Evolutionary conservation across 371 early-diverging fungal species (phyloP).

Genomic region (Rhizopus sp.): DNA sequence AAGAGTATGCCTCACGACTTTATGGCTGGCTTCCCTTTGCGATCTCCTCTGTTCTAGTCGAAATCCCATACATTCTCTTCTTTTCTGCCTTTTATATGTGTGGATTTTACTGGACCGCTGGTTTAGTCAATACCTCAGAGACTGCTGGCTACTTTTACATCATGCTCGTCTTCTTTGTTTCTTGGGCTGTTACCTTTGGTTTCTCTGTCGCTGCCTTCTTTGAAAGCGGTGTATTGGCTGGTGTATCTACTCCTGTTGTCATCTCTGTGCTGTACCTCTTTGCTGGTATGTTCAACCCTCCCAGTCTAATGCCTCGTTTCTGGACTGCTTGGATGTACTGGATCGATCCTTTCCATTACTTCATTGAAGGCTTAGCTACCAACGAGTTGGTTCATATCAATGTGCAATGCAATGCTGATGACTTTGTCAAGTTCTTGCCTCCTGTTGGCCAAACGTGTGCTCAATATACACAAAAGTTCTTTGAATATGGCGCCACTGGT

Average conservation of each 20-base stretch:
- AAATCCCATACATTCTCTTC: slow-evolving; percentile 55
- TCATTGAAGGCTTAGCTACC: slow-evolving; percentile 64
- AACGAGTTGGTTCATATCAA: slow-evolving; percentile 56
- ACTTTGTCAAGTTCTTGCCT: slow-evolving; percentile 52
- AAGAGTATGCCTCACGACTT: slow-evolving; percentile 66
- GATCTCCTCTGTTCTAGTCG: slow-evolving; percentile 43
- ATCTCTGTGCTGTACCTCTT: slow-evolving; percentile 61
- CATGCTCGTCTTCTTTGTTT: slow-evolving; percentile 47
- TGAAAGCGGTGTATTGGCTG: slow-evolving; percentile 57
- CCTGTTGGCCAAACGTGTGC: slow-evolving; percentile 63
- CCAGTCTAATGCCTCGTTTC: slow-evolving; percentile 60
- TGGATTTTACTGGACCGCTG: slow-evolving; percentile 66
- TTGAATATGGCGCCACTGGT: slow-evolving; percentile 48
- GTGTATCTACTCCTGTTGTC: slow-evolving; percentile 63
- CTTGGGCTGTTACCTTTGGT: slow-evolving; percentile 65
- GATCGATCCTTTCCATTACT: slow-evolving; percentile 68
- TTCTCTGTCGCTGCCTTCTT: slow-evolving; percentile 63
- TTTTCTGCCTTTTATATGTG: slow-evolving; percentile 49
- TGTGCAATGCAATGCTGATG: slow-evolving; percentile 46
- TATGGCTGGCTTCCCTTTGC: slow-evolving; percentile 68
- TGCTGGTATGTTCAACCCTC: slow-evolving; percentile 64
- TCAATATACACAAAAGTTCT: slow-evolving; percentile 53
- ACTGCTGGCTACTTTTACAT: slow-evolving; percentile 59
- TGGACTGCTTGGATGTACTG: slow-evolving; percentile 75
- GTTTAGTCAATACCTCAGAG: slow-evolving; percentile 43